Evolutionary conservation across 768 basidiomycete genomes (phyloP), one percentile per base, ranked within the genome.

Genomic region (Boletus pseudo-olivaceus): DNA sequence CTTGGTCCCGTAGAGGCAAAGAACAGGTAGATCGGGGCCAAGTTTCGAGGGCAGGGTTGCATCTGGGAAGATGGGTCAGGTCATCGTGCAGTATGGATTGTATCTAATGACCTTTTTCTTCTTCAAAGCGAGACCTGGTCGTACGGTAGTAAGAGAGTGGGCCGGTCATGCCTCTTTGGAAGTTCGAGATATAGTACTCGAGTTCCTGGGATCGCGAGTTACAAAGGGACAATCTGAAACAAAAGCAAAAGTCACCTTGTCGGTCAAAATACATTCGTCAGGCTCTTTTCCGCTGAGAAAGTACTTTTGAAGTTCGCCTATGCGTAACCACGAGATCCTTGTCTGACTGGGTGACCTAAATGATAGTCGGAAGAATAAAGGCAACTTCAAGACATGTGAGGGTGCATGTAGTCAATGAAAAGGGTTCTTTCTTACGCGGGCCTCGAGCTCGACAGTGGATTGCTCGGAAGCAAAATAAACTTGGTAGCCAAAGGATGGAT

Each of bases 71-170:
- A 30, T 19, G 8, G 14, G 30, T 57, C 39, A 49, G 43, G 12
- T 37, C 42, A 41, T 40, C 15, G 14, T 11, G 17, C 1, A 7
- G 40, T n/a, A 5, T 23, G 23, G 2, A 37, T 46, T 30, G 17
- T 32, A 32, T 20, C 5, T 17, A 44, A 52, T n/a, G 19, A 72
- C 77, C 72, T 61, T 59, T 61, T 61, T 90, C 87, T 67, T 92
- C 90, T 17, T 88, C 81, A 63, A 79, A 80, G n/a, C 87, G 79
- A 54, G 74, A 54, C 55, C 76, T 75, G 12, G 73, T 67, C 2
- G 86, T 89, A 32, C 88, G 80, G 58, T 90, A 91, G 65, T 88
- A 92, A 53, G 86, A 87, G n/a, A 90, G 67, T 4, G 89, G 87
- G 2, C 87, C 88, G 19, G 76, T 74, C 82, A 92, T 82, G 23